Base-by-base conservation (phyloP, 2,329 filamentous ascomycete genomes). In the Neofusicoccum cordaticola region DNA sequence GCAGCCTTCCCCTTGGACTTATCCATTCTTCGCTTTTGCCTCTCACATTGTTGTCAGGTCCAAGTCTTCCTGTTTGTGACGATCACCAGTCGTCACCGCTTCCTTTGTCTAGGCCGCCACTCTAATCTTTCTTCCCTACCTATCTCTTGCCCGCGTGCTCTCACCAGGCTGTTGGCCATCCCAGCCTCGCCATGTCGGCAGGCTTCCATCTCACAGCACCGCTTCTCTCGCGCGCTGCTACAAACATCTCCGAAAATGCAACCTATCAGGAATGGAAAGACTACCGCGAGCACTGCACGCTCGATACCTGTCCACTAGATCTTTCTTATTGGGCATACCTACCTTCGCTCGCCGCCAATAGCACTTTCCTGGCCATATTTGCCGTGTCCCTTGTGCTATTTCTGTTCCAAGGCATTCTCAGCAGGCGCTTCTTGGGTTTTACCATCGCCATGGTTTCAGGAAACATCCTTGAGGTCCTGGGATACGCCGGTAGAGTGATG, bases 401-500 rank as follows among this genome's bases (percentile, higher is more conserved):
- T 65, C 41, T 77, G 0, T 65, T 70, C 19, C 77, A 82, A 63
- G 76, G 78, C 6, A 67, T 75, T 12, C 62, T 75, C 9, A 75
- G 69, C n/a, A 73, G 71, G 67, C 73, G 73, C 63, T 80, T 77
- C 66, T 72, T 78, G 37, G 75, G 76, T 19, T 84, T 80, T 69
- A 77, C 76, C 15, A 74, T 78, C 44, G 77, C 77, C 66, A 85
- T 90, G 81, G 69, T 85, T 6, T 70, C 81, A 17, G 88, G 88
- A 51, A 86, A 83, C 67, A 45, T 83, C 5, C 78, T 81, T 53
- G 87, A 89, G 69, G 80, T 89, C 11, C 70, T 89, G 39, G 88
- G 88, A 17, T 91, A 91, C 67, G 74, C 78, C 1, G 88, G 86
- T 2, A 81, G 88, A 11, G 78, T 89, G 60, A 71, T 86, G 69